phyloP scores from a whole-genome alignment of 225 moss, liverwort and hornwort genomes.

The Neckera pumila region DNA sequence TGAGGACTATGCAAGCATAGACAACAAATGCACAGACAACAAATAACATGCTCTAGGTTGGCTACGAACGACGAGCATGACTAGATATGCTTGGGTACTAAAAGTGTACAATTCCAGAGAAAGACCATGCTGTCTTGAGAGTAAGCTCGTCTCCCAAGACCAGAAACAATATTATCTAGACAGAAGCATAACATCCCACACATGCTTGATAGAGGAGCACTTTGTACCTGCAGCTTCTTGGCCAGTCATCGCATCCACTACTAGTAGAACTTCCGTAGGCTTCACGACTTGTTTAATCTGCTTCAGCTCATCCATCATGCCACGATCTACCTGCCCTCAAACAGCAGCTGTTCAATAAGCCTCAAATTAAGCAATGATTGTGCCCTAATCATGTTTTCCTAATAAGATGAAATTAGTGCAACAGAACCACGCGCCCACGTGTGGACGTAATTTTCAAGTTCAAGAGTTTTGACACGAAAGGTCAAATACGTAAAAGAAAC shows the following conservation, averaged over 20 bases:
- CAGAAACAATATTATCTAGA: not conserved
- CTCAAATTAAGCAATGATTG: not conserved
- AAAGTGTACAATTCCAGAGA: not conserved
- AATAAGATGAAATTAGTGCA: not conserved
- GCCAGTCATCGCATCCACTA: conserved; percentile 98
- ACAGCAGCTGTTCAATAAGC: not conserved
- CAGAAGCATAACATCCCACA: not conserved
- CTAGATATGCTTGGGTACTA: not conserved
- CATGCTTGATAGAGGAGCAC: not conserved
- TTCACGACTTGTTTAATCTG: conserved; percentile 80
- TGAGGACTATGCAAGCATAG: not conserved
- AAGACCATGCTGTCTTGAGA: not conserved
- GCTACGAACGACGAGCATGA: not conserved
- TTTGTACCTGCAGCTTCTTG: conserved; percentile 79
- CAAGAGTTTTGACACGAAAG: not conserved
- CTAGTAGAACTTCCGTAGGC: conserved; percentile 70
- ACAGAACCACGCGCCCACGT: not conserved
- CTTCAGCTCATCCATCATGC: conserved; percentile 99
- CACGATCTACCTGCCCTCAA: conserved; percentile 71
- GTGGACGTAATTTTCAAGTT: not conserved
- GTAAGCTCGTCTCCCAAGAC: not conserved
- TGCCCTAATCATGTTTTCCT: not conserved
- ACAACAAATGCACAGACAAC: not conserved
- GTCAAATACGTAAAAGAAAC: not conserved
- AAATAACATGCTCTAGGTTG: not conserved